A percentile compares a stretch with the other conserved stretches of the same genome.
Conservation (phyloP, 228 moss, liverwort and hornwort species). For the Sphagnum magellanicum region DNA sequence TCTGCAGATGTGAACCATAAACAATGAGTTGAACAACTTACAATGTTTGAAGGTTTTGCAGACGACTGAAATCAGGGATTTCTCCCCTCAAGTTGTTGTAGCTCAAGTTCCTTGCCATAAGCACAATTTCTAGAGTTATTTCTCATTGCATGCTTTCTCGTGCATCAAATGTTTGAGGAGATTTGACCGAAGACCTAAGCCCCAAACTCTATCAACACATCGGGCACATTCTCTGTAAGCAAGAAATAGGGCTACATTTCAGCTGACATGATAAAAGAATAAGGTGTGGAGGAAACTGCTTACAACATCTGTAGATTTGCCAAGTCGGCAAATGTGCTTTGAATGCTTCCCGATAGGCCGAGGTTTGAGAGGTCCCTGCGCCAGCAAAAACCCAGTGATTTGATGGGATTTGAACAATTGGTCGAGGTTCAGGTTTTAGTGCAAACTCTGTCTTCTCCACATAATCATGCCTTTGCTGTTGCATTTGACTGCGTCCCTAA, state of each 20-base stretch:
- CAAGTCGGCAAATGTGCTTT: slow-evolving; percentile 34
- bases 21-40: slow-evolving; percentile 13
- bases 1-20: neutral
- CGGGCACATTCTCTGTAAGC: too few species aligned
- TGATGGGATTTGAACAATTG: neutral
- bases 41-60: slow-evolving; percentile 36
- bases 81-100: slow-evolving; percentile 34
- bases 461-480: neutral
- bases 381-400: neutral
- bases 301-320: slow-evolving; percentile 45
- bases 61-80: slow-evolving; percentile 32
- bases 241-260: too few species aligned
- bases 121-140: too few species aligned
- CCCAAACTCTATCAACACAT: too few species aligned
- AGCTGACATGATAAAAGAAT: too few species aligned
- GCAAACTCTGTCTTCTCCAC: neutral
- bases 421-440: neutral
- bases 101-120: slow-evolving; percentile 36
- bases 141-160: too few species aligned
- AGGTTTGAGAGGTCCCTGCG: slow-evolving; percentile 57
- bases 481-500: neutral
- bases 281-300: slow-evolving; percentile 9
- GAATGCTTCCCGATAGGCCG: slow-evolving; percentile 33
- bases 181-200: too few species aligned
- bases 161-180: too few species aligned